Conservation (phyloP, 2,329 filamentous ascomycete species). For the Fusarium sacchari region DNA sequence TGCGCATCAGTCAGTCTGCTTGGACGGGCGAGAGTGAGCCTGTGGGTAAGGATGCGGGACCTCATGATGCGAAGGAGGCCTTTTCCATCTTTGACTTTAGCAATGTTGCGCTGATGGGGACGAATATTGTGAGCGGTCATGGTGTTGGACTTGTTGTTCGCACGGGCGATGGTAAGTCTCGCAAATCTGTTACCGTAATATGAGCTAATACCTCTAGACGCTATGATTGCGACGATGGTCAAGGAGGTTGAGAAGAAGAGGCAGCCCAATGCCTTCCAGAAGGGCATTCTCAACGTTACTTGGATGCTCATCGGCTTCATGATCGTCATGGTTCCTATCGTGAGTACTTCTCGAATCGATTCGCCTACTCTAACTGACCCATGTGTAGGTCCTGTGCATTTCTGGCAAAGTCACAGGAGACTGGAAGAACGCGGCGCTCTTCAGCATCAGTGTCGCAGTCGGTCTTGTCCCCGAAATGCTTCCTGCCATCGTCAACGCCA, state of each 20-base stretch:
- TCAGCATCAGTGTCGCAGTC: slow-evolving; percentile 1
- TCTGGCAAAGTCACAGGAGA: not conserved
- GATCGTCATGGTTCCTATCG: not conserved
- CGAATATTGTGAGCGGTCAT: not conserved
- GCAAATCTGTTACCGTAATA: too few species aligned
- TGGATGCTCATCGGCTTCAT: slow-evolving; percentile 6
- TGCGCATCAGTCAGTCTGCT: not conserved
- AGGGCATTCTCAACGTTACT: not conserved
- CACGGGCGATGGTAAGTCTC: not conserved
- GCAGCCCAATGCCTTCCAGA: not conserved
- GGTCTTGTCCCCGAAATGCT: not conserved
- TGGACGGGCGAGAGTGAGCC: slow-evolving; percentile 3
- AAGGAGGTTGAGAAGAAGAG: slow-evolving; percentile 1
- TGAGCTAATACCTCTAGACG: not conserved
- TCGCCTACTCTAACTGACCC: not conserved
- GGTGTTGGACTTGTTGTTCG: not conserved
- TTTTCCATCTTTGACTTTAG: not conserved
- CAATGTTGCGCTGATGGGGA: not conserved
- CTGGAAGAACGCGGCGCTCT: not conserved
- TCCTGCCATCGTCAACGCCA: slow-evolving; percentile 2
- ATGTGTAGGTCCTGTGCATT: not conserved
- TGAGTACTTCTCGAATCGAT: accelerated
- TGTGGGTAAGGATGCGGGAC: not conserved
- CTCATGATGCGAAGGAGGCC: not conserved
- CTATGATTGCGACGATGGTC: not conserved